Base-by-base conservation (phyloP, 139 green algal genomes). In the Chlamydomonas schloesseri region DNA sequence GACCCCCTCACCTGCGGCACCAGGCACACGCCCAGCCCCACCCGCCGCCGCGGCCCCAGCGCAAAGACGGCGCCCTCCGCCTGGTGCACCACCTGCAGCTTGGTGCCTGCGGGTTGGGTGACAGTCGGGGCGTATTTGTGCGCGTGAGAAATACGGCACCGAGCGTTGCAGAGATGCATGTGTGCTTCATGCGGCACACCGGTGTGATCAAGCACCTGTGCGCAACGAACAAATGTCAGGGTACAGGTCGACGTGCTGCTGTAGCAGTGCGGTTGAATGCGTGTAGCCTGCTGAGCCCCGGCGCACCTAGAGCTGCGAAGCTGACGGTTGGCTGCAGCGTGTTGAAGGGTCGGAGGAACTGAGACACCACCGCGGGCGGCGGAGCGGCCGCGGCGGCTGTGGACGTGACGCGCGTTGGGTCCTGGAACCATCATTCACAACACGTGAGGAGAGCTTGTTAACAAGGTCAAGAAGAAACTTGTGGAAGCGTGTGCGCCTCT, bases 301-400 rank as follows among this genome's bases (percentile, higher is more conserved):
- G 24, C 73, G 1, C 31, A 84, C 78, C 78, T 3, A 75, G 29
- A 18, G 62, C 78, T 5, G n/a, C 37, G 47, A 84, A 67, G 47
- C 64, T 74, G 78, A 84, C 47, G 28, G 78, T 47, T 46, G 78
- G 78, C 18, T 74, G 28, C n/a, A 84, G 78, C 18, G 64, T 74
- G 64, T 75, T 84, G 78, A 84, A 84, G 78, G 78, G 78, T 8
- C 78, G 78, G 6, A 84, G 64, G 78, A 75, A 74, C 64, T 84
- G 78, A 14, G 62, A 13, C 23, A 71, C 75, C 55, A 36, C 34
- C 21, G 75, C 23, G 57, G 53, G 34, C 28, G 57, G 75, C 33
- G 75, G 75, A 21, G 29, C 23, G 2, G 34, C 55, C 11, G 53
- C 31, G 21, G 55, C 18, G 31, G 55, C 53, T 33, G 53, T 24